Base-by-base conservation (phyloP, 1,284 basidiomycete genomes). In the Malassezia restricta region DNA sequence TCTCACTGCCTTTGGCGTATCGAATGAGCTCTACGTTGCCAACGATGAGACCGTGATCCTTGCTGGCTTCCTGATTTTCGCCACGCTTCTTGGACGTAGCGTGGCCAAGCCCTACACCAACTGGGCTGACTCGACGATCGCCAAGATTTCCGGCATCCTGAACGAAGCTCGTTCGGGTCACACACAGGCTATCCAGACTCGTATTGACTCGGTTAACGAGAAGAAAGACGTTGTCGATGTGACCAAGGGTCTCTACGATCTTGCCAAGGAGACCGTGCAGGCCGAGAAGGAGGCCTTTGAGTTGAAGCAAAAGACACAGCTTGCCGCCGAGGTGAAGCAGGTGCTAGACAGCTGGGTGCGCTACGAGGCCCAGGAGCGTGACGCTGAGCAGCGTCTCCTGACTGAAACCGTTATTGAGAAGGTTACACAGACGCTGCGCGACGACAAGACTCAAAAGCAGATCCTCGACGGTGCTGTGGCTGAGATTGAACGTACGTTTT, bases 261-360 rank as follows among this genome's bases (percentile, higher is more conserved):
- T 96, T 54, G 91, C 92, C 69, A 94, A 94, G 86, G 89, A 96
- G 76, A 96, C 90, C 59, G 91, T 91, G 54, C 76, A 83, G 68
- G 79, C 92, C 66, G 92, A 98, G 78, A 80, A 85, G 65, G 83
- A 87, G 70, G 84, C 86, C 56, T 98, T 96, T 69, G 82, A 86
- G 57, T 85, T 91, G 74, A 80, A 82, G 70, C 92, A 98, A 79
- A 86, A 87, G 77, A 83, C 85, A 61, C 82, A 81, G 45, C 78
- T 96, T 66, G 84, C 90, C 35, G 64, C 84, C 46, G 94, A 98
- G 78, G 79, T 95, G 75, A 98, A 96, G 79, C 67, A 83, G 35
- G 91, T 98, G 35, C 82, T 98, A 56, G 94, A 98, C 80, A 87
- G 85, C 74, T 96, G 92, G 91, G 91, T 92, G 57, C 86, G 92